These are phyloP conservation scores for Colletotrichum tofieldiae DNA, from an alignment of 2,329 filamentous ascomycete species.

Conservation along the genomic window DNA sequence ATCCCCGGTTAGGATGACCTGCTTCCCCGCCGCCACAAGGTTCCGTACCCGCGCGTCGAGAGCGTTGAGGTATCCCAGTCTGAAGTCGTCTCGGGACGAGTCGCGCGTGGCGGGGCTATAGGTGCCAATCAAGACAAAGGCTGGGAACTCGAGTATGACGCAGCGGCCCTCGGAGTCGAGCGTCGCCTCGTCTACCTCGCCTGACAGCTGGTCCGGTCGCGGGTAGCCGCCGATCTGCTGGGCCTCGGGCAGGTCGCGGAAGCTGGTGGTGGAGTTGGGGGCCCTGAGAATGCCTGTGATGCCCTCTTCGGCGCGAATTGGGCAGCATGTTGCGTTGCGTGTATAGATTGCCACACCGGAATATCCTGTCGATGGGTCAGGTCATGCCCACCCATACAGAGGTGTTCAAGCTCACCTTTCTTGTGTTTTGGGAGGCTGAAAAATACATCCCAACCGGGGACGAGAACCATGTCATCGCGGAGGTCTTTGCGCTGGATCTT, in stretches of 20 bases:
- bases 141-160: constrained; percentile 92
- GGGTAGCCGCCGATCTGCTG: constrained; percentile 94
- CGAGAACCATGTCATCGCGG: constrained; percentile 93
- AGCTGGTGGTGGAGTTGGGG: constrained; percentile 79
- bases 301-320: constrained; percentile 94
- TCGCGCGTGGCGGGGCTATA: constrained; percentile 94
- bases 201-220: constrained; percentile 75
- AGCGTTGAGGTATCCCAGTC: constrained; percentile 83
- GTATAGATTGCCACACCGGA: constrained; percentile 97
- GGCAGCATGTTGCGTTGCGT: constrained; percentile 86
- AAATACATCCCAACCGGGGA: constrained; percentile 96
- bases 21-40: constrained; percentile 83
- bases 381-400: not conserved
- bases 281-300: constrained; percentile 85
- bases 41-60: constrained; percentile 90
- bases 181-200: constrained; percentile 75
- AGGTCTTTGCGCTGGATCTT: constrained; percentile 97
- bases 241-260: constrained; percentile 80
- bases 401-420: constrained; percentile 74
- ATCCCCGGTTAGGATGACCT: constrained; percentile 89
- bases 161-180: constrained; percentile 95
- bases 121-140: constrained; percentile 92
- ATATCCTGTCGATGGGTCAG: constrained; percentile 74
- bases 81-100: constrained; percentile 86
- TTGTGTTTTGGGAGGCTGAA: constrained; percentile 95